A percentile compares a stretch with the other conserved stretches of the same genome.
These are phyloP conservation scores for Colletotrichum horii DNA, from an alignment of 2,329 filamentous ascomycete genomes.

Conservation along the genomic window DNA sequence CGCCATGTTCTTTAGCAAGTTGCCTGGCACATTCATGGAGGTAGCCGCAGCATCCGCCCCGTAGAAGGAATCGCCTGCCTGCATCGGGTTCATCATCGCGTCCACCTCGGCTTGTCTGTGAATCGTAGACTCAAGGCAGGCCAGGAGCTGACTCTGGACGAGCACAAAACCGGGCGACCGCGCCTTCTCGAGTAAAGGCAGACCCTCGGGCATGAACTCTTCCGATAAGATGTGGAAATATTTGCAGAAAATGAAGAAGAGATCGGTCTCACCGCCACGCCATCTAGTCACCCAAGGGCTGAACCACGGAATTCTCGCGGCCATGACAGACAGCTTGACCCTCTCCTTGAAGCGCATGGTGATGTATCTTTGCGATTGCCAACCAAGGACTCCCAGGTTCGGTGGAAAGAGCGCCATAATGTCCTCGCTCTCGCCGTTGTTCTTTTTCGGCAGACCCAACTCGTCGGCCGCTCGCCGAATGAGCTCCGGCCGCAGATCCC, in stretches of 20 bases:
- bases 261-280: constrained; percentile 85
- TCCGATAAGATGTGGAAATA: constrained; percentile 82
- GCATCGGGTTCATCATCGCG: constrained; percentile 42
- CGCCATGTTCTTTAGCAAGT: constrained; percentile 81
- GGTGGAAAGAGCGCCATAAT: constrained; percentile 75
- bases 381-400: constrained; percentile 61
- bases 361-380: constrained; percentile 56
- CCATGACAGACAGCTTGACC: constrained; percentile 68
- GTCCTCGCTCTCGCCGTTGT: constrained; percentile 63
- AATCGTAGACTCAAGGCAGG: constrained; percentile 81
- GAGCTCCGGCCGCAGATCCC: constrained; percentile 72
- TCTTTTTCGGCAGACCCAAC: constrained; percentile 66
- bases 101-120: constrained; percentile 71
- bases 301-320: constrained; percentile 80
- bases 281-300: constrained; percentile 85
- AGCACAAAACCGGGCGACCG: constrained; percentile 79
- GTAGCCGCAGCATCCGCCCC: constrained; percentile 71
- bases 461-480: constrained; percentile 76
- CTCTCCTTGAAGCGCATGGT: constrained; percentile 67
- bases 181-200: constrained; percentile 60
- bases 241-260: constrained; percentile 92
- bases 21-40: constrained; percentile 66
- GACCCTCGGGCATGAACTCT: constrained; percentile 67
- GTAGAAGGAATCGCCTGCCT: constrained; percentile 49
- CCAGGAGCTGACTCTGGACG: constrained; percentile 81